phyloP scores from a whole-genome alignment of 768 basidiomycete genomes.

The Butyriboletus loyo region DNA sequence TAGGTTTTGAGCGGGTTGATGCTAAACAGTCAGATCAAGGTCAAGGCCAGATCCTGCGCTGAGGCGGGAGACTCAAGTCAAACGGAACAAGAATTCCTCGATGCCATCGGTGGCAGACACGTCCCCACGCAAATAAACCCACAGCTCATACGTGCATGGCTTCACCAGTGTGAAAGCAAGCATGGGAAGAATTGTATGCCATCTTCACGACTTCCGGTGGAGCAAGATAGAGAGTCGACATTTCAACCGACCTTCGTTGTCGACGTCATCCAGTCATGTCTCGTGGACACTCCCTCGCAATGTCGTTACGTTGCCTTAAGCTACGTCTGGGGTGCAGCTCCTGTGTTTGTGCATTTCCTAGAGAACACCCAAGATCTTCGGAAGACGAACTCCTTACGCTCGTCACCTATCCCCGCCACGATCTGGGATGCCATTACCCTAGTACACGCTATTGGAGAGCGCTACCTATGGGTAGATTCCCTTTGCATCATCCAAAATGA shows the following conservation, averaged over 20 bases:
- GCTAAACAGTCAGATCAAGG: not conserved
- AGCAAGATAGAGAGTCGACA: not conserved
- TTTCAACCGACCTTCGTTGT: constrained; percentile 11
- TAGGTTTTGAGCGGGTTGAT: not conserved
- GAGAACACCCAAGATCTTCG: constrained; percentile 3
- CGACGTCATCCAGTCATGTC: constrained; percentile 10
- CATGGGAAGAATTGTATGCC: constrained; percentile 8
- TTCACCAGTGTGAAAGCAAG: constrained; percentile 9
- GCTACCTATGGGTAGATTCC: constrained; percentile 26
- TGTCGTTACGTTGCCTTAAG: constrained; percentile 23
- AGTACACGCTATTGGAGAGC: constrained; percentile 15
- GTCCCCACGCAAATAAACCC: not conserved
- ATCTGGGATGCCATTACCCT: constrained; percentile 22
- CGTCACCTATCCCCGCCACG: constrained; percentile 15
- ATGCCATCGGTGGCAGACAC: constrained; percentile 6
- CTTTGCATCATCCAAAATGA: constrained; percentile 22
- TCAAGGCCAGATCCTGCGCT: not conserved
- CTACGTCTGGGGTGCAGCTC: constrained; percentile 17
- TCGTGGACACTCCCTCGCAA: constrained; percentile 12
- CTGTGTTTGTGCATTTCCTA: constrained; percentile 6
- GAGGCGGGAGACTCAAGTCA: not conserved
- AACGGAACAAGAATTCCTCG: not conserved
- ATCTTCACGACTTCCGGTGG: not conserved
- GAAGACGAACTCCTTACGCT: not conserved
- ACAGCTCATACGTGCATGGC: constrained; percentile 8